phyloP scores from a whole-genome alignment of 495 filamentous ascomycete genomes.

The Aspergillus conjunctus region DNA sequence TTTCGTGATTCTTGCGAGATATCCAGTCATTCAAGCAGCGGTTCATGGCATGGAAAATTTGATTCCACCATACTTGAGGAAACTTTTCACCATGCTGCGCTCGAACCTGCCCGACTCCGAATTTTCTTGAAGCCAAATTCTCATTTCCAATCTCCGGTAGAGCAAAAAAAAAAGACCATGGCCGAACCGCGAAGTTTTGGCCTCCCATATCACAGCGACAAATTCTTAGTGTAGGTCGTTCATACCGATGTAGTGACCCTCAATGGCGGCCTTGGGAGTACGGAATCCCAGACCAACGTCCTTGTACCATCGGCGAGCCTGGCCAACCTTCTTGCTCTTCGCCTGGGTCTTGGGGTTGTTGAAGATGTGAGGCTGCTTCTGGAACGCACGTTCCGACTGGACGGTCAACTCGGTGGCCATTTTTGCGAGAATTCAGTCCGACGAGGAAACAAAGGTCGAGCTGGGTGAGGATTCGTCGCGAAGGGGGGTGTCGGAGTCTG shows the following conservation, averaged over 20 bases:
- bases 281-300: slow-evolving; percentile 98
- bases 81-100: not conserved
- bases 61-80: slow-evolving; percentile 7
- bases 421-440: slow-evolving; percentile 63
- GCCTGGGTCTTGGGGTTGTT: slow-evolving; percentile 85
- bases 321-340: slow-evolving; percentile 82
- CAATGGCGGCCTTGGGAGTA: slow-evolving; percentile 96
- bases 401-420: slow-evolving; percentile 99
- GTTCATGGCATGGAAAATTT: not conserved
- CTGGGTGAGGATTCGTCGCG: slow-evolving; percentile 39
- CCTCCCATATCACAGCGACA: slow-evolving; percentile 25
- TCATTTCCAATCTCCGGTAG: slow-evolving; percentile 32
- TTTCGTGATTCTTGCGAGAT: slow-evolving; percentile 5
- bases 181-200: slow-evolving; percentile 21
- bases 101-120: not conserved
- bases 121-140: slow-evolving; percentile 13
- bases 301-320: slow-evolving; percentile 99
- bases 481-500: slow-evolving; percentile 35
- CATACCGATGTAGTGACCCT: slow-evolving; percentile 99
- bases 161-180: slow-evolving; percentile 24
- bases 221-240: slow-evolving; percentile 36
- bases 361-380: slow-evolving; percentile 99
- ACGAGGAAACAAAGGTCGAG: slow-evolving; percentile 46
- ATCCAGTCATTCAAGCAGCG: not conserved
- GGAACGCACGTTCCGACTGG: slow-evolving; percentile 97